phyloP scores from a whole-genome alignment of 768 basidiomycete species.

The Boletus tomentosulus region DNA sequence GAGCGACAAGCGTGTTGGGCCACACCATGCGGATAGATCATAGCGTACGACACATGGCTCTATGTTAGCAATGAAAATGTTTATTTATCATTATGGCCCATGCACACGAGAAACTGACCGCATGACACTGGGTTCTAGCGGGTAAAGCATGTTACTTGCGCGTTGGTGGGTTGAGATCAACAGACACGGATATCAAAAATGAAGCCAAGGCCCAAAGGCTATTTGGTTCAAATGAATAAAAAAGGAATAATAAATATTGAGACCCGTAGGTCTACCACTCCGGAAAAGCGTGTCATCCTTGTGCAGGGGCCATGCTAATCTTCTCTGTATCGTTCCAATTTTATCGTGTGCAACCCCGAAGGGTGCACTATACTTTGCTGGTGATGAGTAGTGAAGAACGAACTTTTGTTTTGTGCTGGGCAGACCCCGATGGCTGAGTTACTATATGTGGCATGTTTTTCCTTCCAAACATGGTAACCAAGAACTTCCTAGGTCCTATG shows the following conservation, averaged over 20 bases:
- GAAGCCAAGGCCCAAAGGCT: too few relatives aligned
- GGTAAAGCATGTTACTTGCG: too few relatives aligned
- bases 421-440: background rate
- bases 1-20: too few relatives aligned
- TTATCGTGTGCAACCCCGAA: conserved; percentile 96
- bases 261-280: conserved; percentile 67
- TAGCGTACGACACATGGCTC: too few relatives aligned
- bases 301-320: conserved; percentile 99
- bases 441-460: background rate
- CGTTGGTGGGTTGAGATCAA: too few relatives aligned
- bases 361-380: conserved; percentile 47
- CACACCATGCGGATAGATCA: too few relatives aligned
- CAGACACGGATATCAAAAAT: too few relatives aligned
- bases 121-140: too few relatives aligned
- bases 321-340: conserved; percentile 99
- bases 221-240: background rate
- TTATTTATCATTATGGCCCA: too few relatives aligned
- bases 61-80: too few relatives aligned
- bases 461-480: background rate
- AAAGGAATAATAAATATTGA: conserved; percentile 36
- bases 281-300: conserved; percentile 99
- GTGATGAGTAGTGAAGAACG: background rate
- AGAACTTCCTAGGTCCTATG: too few relatives aligned
- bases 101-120: too few relatives aligned
- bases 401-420: conserved; percentile 20